Evolutionary conservation across 2,329 filamentous ascomycete genomes (phyloP).

Genomic region (Malbranchea zuffiana): DNA sequence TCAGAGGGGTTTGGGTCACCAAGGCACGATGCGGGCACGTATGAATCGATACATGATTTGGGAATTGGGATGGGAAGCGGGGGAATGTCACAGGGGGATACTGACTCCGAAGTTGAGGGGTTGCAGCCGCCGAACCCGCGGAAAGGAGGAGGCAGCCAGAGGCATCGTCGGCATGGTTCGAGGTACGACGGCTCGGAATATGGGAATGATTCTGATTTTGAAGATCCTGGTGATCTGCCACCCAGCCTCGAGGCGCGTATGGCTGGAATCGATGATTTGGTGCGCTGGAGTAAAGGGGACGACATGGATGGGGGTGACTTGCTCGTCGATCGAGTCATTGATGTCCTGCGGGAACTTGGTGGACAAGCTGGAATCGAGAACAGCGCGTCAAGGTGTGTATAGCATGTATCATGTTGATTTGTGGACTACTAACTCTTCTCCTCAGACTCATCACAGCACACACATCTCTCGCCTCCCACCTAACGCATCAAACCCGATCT

Average conservation of each 20-base stretch:
- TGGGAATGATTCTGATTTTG: slow-evolving; percentile 46
- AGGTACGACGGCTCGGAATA: slow-evolving; percentile 50
- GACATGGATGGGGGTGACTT: slow-evolving; percentile 42
- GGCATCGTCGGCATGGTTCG: slow-evolving; percentile 33
- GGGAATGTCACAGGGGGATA: slow-evolving; percentile 6
- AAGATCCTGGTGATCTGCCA: slow-evolving; percentile 42
- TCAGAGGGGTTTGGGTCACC: slow-evolving; percentile 20
- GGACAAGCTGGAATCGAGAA: slow-evolving; percentile 48
- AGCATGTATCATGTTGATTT: background rate
- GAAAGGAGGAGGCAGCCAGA: slow-evolving; percentile 25
- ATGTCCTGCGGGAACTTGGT: slow-evolving; percentile 43
- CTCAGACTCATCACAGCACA: slow-evolving; percentile 47
- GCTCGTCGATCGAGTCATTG: slow-evolving; percentile 43
- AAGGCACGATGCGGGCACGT: background rate
- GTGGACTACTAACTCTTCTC: slow-evolving; percentile 6
- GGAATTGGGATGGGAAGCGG: slow-evolving; percentile 13
- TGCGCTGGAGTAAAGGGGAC: slow-evolving; percentile 42
- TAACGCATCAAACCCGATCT: slow-evolving; percentile 50
- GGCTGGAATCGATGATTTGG: slow-evolving; percentile 46
- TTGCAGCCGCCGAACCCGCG: slow-evolving; percentile 21
- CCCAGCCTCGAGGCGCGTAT: slow-evolving; percentile 45
- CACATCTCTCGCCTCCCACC: slow-evolving; percentile 47
- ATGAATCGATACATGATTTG: slow-evolving; percentile 21
- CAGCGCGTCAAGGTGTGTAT: slow-evolving; percentile 42
- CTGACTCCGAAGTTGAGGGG: slow-evolving; percentile 15